A percentile compares a stretch with the other conserved stretches of the same genome.
Evolutionary conservation across 352 stramenopile species (phyloP).

Genomic region (Peronospora belbahrii): DNA sequence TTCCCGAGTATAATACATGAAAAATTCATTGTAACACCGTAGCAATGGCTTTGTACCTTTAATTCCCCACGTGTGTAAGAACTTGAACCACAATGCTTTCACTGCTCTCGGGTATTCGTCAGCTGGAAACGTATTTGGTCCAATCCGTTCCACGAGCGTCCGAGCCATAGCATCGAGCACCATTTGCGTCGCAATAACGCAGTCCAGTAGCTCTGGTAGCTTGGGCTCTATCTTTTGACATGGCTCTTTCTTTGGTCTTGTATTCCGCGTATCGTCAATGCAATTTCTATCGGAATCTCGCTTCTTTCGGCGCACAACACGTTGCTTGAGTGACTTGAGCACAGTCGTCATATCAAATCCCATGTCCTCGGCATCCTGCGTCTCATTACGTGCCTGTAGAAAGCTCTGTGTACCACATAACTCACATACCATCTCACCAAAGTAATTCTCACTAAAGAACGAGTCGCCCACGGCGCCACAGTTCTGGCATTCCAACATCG

Average conservation of each 20-base stretch:
- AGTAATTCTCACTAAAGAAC: conserved; percentile 82
- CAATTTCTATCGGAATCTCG: conserved; percentile 9
- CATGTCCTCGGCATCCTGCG: conserved; percentile 72
- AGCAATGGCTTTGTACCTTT: conserved; percentile 55
- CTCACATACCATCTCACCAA: conserved; percentile 80
- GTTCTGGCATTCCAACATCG: conserved; percentile 67
- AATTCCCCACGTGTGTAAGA: conserved; percentile 50
- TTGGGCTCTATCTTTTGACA: conserved; percentile 3
- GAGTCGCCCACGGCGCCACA: conserved; percentile 65
- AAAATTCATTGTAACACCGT: conserved; percentile 70
- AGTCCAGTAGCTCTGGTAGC: conserved; percentile 42
- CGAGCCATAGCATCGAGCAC: conserved; percentile 48
- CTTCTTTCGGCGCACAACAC: conserved; percentile 24
- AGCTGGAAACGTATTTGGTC: conserved; percentile 28
- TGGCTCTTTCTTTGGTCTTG: conserved; percentile 1
- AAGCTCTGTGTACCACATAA: conserved; percentile 81
- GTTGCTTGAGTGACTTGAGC: conserved; percentile 32
- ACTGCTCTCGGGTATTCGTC: conserved; percentile 43
- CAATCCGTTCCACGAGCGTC: conserved; percentile 33
- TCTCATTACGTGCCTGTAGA: conserved; percentile 75
- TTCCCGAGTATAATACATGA: conserved; percentile 18
- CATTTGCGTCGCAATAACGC: conserved; percentile 50
- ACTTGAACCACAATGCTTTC: conserved; percentile 57
- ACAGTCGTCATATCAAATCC: conserved; percentile 34
- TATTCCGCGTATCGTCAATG: not conserved